Percentiles rank a stretch among this genome's conserved stretches.
phyloP scores from a whole-genome alignment of 768 basidiomycete species.

The Russula abietina region DNA sequence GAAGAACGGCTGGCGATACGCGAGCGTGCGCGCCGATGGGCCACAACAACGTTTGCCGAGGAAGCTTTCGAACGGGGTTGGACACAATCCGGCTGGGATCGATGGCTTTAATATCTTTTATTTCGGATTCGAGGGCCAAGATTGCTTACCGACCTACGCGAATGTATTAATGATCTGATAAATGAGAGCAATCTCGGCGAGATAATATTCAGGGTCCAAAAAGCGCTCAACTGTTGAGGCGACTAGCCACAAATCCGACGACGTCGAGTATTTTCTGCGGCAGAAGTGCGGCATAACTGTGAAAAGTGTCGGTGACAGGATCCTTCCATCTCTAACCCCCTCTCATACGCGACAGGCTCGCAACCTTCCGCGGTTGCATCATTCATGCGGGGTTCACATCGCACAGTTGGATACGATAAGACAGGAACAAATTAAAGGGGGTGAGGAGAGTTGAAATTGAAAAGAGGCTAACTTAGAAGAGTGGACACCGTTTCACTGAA shows the following conservation, averaged over 20 bases:
- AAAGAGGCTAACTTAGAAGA: background rate
- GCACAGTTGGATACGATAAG: background rate
- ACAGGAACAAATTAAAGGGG: background rate
- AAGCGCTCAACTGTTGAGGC: background rate
- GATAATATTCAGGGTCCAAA: background rate
- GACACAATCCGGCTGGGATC: constrained; percentile 56
- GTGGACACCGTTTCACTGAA: background rate
- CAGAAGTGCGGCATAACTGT: background rate
- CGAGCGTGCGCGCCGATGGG: constrained; percentile 61
- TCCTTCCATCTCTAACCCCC: background rate
- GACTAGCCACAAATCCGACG: background rate
- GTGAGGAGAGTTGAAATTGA: background rate
- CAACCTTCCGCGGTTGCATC: background rate
- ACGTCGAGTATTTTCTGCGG: background rate
- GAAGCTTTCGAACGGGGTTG: constrained; percentile 74
- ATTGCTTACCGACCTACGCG: background rate
- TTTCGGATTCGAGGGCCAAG: background rate
- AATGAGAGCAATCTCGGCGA: background rate
- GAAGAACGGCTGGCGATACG: constrained; percentile 59
- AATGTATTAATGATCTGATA: background rate
- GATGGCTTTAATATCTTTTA: constrained; percentile 24
- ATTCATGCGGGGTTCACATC: background rate
- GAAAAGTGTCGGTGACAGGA: no score
- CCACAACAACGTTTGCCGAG: constrained; percentile 67
- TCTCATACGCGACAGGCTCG: background rate